Evolutionary conservation across 176 grass and related monocot species (phyloP), one percentile per base, ranked within the genome.

Genomic region (Oryza brachyantha): DNA sequence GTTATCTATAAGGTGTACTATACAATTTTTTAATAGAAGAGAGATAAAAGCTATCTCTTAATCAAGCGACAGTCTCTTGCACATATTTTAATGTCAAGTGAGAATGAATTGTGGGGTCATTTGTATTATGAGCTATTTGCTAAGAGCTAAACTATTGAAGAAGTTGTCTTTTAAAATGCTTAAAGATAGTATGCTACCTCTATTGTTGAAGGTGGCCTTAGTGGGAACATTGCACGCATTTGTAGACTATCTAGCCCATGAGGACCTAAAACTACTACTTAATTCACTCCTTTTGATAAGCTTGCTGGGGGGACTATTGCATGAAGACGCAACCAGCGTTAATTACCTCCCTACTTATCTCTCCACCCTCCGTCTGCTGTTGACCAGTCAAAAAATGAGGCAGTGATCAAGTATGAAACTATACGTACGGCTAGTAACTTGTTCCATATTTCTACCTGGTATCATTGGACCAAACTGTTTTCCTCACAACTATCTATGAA

Each of bases 271-370:
- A 89, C 66, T 67, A 85, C 46, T 85, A 70, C 31, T 84, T 73
- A 81, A 85, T 77, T 84, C 80, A 45, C 84, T 91, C 32, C 81
- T 91, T 91, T 91, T 91, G 80, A 91, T 91, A 91, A 87, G 45
- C 59, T 80, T 81, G 81, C 46, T 79, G 76, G 65, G 72, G 34
- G 84, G n/a, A 16, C 75, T 80, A 65, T 64, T 70, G 34, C 70
- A 70, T 58, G 84, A 80, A 84, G 80, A 57, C 57, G 29, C 67
- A 74, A 11, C 50, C 55, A 22, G 26, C 50, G 52, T 50, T 58
- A 86, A 79, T 75, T 43, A 79, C 61, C 77, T 13, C 76, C 58
- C 62, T 74, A 2, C 67, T 76, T 58, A 62, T 77, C 76, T 60
- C 62, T 74, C 4, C 80, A n/a, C 84, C 38, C 69, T 81, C 85